phyloP scores from a whole-genome alignment of 1,284 basidiomycete genomes.

The Trichosporon asahii region DNA sequence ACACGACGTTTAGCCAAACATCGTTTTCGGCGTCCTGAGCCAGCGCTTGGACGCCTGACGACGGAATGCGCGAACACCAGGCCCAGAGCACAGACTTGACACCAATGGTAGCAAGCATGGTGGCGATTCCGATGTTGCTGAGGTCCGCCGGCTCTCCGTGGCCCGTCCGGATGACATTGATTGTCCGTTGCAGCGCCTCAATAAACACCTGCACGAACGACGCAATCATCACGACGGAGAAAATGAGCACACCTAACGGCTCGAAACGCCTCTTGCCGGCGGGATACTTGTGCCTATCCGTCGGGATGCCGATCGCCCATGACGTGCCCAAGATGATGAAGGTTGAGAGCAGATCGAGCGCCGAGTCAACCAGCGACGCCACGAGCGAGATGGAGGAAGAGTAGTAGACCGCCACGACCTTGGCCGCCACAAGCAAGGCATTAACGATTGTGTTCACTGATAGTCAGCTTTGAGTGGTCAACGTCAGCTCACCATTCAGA shows the following conservation, averaged over 20 bases:
- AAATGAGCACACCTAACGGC: constrained; percentile 55
- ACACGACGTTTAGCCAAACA: constrained; percentile 58
- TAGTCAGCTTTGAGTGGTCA: not conserved
- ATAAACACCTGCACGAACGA: constrained; percentile 55
- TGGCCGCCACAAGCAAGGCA: constrained; percentile 55
- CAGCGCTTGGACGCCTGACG: constrained; percentile 50
- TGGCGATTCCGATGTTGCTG: constrained; percentile 46
- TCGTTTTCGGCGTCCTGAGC: constrained; percentile 58
- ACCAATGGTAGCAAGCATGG: constrained; percentile 58
- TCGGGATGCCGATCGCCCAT: constrained; percentile 49
- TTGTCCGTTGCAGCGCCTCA: constrained; percentile 50
- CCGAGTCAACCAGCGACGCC: constrained; percentile 58
- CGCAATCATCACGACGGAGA: constrained; percentile 60
- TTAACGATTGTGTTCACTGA: constrained; percentile 54
- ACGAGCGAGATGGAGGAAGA: constrained; percentile 59
- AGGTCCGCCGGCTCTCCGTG: constrained; percentile 44
- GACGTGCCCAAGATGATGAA: constrained; percentile 52
- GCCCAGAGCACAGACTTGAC: constrained; percentile 56
- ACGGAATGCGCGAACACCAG: constrained; percentile 50
- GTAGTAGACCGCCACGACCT: constrained; percentile 56
- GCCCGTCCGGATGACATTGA: constrained; percentile 30
- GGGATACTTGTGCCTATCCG: constrained; percentile 51
- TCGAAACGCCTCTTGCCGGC: constrained; percentile 57
- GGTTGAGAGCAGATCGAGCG: constrained; percentile 58
- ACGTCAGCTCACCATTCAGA: constrained; percentile 38